Evolutionary conservation across 495 filamentous ascomycete genomes (phyloP).

Genomic region (Xylona heveae): DNA sequence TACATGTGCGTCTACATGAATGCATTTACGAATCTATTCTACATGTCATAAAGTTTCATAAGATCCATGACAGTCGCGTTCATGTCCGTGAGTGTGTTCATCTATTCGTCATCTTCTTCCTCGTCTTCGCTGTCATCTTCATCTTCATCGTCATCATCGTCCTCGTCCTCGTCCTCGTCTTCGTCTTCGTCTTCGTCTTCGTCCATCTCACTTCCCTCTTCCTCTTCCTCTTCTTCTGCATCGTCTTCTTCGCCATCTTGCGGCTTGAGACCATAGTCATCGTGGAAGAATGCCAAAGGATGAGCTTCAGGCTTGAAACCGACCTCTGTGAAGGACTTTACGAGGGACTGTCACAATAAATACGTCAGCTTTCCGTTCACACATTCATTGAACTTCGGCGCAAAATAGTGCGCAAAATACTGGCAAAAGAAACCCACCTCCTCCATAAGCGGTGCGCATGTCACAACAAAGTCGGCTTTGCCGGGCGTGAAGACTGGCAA

Average conservation of each 20-base stretch:
- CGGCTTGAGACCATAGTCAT: conserved; percentile 69
- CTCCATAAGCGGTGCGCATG: conserved; percentile 68
- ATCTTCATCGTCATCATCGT: conserved; percentile 12
- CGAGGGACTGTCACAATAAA: conserved; percentile 45
- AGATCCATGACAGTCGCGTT: too few relatives aligned
- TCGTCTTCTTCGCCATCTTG: conserved; percentile 32
- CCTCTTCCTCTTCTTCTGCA: conserved; percentile 31
- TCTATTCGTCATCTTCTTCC: conserved; percentile 10
- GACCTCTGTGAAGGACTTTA: conserved; percentile 43
- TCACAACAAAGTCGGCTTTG: conserved; percentile 64
- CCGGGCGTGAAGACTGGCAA: conserved; percentile 57
- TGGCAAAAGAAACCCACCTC: conserved; percentile 46
- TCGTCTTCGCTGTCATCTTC: conserved; percentile 25
- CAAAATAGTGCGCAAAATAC: too few relatives aligned
- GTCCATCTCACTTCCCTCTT: conserved; percentile 39
- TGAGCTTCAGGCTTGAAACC: conserved; percentile 64
- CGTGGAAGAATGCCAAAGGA: conserved; percentile 61
- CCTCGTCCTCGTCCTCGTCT: conserved; percentile 13
- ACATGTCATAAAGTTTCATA: too few relatives aligned
- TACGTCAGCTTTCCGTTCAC: background rate
- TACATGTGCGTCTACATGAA: too few relatives aligned
- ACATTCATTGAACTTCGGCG: too few relatives aligned
- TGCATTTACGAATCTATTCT: too few relatives aligned
- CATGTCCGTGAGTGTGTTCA: too few relatives aligned
- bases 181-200: conserved; percentile 24